Evolutionary conservation across 805 yeast species (phyloP).

Genomic region (Candida maesae): DNA sequence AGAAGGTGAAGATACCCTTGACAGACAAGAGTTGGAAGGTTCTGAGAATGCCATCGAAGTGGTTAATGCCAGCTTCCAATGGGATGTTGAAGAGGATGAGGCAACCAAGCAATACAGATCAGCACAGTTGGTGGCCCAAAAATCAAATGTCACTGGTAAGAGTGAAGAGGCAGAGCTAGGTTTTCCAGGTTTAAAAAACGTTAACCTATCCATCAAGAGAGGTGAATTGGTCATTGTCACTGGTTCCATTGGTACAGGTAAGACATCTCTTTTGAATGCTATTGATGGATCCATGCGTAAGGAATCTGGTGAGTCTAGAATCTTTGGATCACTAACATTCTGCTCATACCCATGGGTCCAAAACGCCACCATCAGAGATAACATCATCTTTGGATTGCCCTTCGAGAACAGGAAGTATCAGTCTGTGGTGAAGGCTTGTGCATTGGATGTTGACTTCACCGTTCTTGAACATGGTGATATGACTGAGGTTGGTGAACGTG

Average conservation of each 20-base stretch:
- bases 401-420: slow-evolving; percentile 49
- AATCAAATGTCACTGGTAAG: neutral
- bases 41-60: slow-evolving; percentile 43
- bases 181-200: slow-evolving; percentile 40
- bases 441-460: slow-evolving; percentile 59
- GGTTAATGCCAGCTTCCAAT: slow-evolving; percentile 45
- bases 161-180: slow-evolving; percentile 21
- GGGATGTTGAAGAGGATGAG: slow-evolving; percentile 41
- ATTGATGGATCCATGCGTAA: slow-evolving; percentile 68
- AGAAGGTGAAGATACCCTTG: slow-evolving; percentile 33
- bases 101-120: slow-evolving; percentile 3
- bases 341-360: slow-evolving; percentile 83
- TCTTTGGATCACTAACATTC: slow-evolving; percentile 49
- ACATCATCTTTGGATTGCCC: slow-evolving; percentile 63
- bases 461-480: slow-evolving; percentile 69
- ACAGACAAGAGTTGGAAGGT: slow-evolving; percentile 31
- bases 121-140: neutral
- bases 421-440: slow-evolving; percentile 59
- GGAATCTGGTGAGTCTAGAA: slow-evolving; percentile 44
- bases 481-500: slow-evolving; percentile 83
- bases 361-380: slow-evolving; percentile 72
- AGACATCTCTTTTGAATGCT: slow-evolving; percentile 67
- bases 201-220: slow-evolving; percentile 50
- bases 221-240: slow-evolving; percentile 75
- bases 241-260: slow-evolving; percentile 82